Evolutionary conservation across 2,329 filamentous ascomycete genomes (phyloP), one percentile per base, ranked within the genome.

Genomic region (Fusarium begoniae): DNA sequence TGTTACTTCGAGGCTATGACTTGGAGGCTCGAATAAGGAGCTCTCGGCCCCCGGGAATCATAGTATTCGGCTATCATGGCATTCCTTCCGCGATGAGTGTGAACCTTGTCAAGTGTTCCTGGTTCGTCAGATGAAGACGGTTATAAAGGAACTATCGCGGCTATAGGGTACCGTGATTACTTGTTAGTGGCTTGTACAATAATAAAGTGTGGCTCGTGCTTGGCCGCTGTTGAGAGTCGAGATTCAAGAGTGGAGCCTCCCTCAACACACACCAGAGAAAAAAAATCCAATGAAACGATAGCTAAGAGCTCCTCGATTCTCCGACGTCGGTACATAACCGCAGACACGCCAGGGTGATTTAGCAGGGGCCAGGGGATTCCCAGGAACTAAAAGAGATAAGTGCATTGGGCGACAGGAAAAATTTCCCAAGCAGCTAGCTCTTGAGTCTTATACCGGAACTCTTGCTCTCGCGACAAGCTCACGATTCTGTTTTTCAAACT

Each of bases 281-380:
- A 74, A 35, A 62, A 54, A 37, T 38, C 41, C 28, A 28, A 63
- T 30, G 51, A 44, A 53, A 37, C 24, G 35, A 18, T 37, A 37
- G 35, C 55, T 74, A 54, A 48, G 53, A 73, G 70, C 57, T 50
- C 66, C 61, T 54, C 48, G 66, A 63, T 50, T 69, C 62, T 75
- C 76, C 76, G 76, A 78, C 71, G 73, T 77, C 76, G 76, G 76
- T 75, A 77, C 66, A 69, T 76, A 69, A 63, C 45, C 51, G 26
- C 40, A 69, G 30, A 69, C 35, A 63, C 66, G 65, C 65, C 65
- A 64, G 67, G 64, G 70, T 44, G 59, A 56, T 69, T 63, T 70
- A 74, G 68, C 66, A 74, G 62, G 72, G 72, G 54, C 67, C 53
- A 44, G 63, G 64, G 57, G 54, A 40, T 56, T 44, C 67, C 62